These are phyloP conservation scores for Solanum dulcamara DNA, from an alignment of 257 asterid genomes.

Conservation along the genomic window DNA sequence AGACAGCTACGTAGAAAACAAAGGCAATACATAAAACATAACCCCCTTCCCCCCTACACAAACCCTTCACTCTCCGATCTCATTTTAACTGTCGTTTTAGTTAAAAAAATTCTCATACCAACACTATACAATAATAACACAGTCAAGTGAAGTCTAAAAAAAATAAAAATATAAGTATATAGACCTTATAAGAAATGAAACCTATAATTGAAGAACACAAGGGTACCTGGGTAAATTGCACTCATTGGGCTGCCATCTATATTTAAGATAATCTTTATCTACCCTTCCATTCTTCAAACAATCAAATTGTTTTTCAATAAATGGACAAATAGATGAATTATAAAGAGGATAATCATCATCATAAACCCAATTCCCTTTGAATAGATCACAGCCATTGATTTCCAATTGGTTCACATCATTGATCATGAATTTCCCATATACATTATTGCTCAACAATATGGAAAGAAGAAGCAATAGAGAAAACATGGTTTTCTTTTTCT, in stretches of 20 bases:
- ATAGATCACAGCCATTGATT: conserved; percentile 10
- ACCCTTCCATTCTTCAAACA: conserved; percentile 21
- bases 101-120: no score
- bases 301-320: conserved; percentile 16
- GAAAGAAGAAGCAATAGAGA: background rate
- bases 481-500: background rate
- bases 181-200: background rate
- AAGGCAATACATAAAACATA: background rate
- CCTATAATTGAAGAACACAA: background rate
- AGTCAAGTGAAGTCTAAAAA: accelerated
- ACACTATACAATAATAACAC: background rate
- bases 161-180: background rate
- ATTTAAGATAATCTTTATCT: conserved; percentile 14
- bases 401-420: background rate
- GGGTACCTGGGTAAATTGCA: conserved; percentile 20
- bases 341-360: conserved; percentile 20
- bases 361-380: conserved; percentile 19
- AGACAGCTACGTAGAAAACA: background rate
- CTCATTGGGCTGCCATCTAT: conserved; percentile 17
- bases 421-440: background rate
- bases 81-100: background rate
- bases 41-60: no score
- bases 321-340: conserved; percentile 9
- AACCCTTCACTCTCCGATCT: no score
- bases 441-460: background rate